Base-by-base conservation (phyloP, 176 grass and related monocot species). In the Microstegium vimineum region DNA sequence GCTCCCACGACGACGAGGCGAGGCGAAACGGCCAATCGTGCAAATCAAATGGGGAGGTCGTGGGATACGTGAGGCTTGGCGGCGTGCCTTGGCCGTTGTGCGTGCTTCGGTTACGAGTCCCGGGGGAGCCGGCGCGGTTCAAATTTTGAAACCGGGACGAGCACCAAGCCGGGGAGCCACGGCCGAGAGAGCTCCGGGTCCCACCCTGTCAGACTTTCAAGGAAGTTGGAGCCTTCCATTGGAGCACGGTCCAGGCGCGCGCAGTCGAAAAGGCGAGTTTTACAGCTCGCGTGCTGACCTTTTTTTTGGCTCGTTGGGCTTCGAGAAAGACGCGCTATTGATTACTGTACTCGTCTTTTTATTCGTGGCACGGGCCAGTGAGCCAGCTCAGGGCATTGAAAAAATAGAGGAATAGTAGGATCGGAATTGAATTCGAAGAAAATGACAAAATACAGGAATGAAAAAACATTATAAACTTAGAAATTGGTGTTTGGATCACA, bases 11-110 rank as follows among this genome's bases (percentile, higher is more conserved):
- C 54, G 37, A 62, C 23, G 59, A 45, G 81, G n/a, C n/a, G n/a
- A n/a, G n/a, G 61, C 30, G 62, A 57, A 84, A 57, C 34, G 45
- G 82, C 30, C 59, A n/a, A n/a, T n/a, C n/a, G n/a, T n/a, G n/a
- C n/a, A 40, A 65, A 73, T 66, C 5, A n/a, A 23, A 18, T 25
- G n/a, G n/a, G n/a, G n/a, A n/a, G n/a, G n/a, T n/a, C n/a, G n/a
- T n/a, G n/a, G n/a, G n/a, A n/a, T n/a, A n/a, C n/a, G n/a, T n/a
- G n/a, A n/a, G n/a, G n/a, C n/a, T n/a, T n/a, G n/a, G n/a, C n/a
- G n/a, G n/a, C 71, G 81, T 84, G 71, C 73, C n/a, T 66, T 57
- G 71, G 87, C 70, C 77, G 87, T 56, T 63, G 83, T 64, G 83
- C 56, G 61, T 15, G 63, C 73, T 23, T 73, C 66, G 66, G 22